A percentile compares a stretch with the other conserved stretches of the same genome.
phyloP scores from a whole-genome alignment of 2,329 filamentous ascomycete genomes.

The Huntiella moniliformis region DNA sequence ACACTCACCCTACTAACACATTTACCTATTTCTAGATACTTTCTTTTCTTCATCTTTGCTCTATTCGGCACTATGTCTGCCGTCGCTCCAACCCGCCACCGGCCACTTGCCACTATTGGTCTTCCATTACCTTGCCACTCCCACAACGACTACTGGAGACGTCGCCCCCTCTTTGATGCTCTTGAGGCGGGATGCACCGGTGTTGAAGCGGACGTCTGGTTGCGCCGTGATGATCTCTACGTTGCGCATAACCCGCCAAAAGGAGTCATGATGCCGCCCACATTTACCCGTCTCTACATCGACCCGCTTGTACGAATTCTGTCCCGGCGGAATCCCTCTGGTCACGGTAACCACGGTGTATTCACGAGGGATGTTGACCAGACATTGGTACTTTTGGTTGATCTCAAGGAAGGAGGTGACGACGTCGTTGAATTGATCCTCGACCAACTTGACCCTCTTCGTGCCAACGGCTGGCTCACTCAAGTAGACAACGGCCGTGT shows the following conservation, averaged over 20 bases:
- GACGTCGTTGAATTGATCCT: slow-evolving; percentile 27
- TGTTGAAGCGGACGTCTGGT: slow-evolving; percentile 53
- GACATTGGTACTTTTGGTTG: slow-evolving; percentile 44
- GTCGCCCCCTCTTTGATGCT: slow-evolving; percentile 43
- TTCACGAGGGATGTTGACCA: slow-evolving; percentile 34
- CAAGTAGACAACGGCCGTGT: slow-evolving; percentile 31
- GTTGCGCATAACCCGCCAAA: slow-evolving; percentile 34
- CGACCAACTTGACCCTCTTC: slow-evolving; percentile 36
- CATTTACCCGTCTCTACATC: slow-evolving; percentile 43
- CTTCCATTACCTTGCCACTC: slow-evolving; percentile 41
- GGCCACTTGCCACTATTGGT: slow-evolving; percentile 16
- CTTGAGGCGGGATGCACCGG: slow-evolving; percentile 39
- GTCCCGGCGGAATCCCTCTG: slow-evolving; percentile 22
- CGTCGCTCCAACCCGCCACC: background rate
- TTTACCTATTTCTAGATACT: too few relatives aligned
- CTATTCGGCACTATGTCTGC: background rate
- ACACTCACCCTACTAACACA: too few relatives aligned
- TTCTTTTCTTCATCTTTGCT: too few relatives aligned
- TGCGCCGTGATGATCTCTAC: slow-evolving; percentile 32
- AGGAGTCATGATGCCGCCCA: slow-evolving; percentile 27
- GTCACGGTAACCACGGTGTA: slow-evolving; percentile 25
- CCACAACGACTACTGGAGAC: slow-evolving; percentile 55
- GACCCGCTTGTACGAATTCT: slow-evolving; percentile 43
- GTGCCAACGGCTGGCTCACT: slow-evolving; percentile 37
- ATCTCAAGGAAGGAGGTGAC: slow-evolving; percentile 43